Evolutionary conservation across 2,329 filamentous ascomycete genomes (phyloP), one percentile per base, ranked within the genome.

Genomic region (Fusarium nematophilum): DNA sequence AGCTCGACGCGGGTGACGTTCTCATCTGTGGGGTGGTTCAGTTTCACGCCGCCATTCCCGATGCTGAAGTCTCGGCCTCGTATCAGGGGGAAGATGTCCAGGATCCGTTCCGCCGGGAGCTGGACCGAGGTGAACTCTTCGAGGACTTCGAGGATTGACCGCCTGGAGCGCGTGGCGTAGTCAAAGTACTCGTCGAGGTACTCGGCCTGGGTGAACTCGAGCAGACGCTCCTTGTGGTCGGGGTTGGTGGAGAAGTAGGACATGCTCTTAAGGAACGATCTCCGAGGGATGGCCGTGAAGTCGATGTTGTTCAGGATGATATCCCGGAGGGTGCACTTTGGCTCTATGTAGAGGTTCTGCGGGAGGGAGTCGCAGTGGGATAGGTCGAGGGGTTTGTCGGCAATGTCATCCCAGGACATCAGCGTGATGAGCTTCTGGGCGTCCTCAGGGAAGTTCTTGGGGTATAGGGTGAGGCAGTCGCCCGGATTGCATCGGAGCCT

Each of bases 1-100:
- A 97, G 80, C 49, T 96, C 89, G 17, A 96, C 79, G 11, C 78
- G 76, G 1, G 83, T 83, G 6, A 71, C 65, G 6, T 63, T 51
- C 33, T 54, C 44, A 15, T 62, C 46, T 34, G 42, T 55, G 15
- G 62, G 62, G 30, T 73, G 66, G 9, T 67, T 70, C 64, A 78
- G 72, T 8, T 77, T 68, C 2, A 58, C 57, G 6, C 87, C 88
- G 6, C 90, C 89, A 61, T 90, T 95, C 27, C 92, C 92, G 57
- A 98, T 93, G 74, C 93, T 97, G 72, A 97, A 99, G 67, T 96
- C 91, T 6, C 95, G 85, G n/a, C 89, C 90, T n/a, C 92, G 88
- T 39, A 98, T 89, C 4, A 88, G 69, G 0, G 95, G 95, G 49
- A 99, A 88, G 13, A 93, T 81, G 48, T 89, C 86, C 9, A 91